A percentile compares a stretch with the other conserved stretches of the same genome.
Conservation (phyloP, 495 filamentous ascomycete genomes). For the Xeromyces bisporus region DNA sequence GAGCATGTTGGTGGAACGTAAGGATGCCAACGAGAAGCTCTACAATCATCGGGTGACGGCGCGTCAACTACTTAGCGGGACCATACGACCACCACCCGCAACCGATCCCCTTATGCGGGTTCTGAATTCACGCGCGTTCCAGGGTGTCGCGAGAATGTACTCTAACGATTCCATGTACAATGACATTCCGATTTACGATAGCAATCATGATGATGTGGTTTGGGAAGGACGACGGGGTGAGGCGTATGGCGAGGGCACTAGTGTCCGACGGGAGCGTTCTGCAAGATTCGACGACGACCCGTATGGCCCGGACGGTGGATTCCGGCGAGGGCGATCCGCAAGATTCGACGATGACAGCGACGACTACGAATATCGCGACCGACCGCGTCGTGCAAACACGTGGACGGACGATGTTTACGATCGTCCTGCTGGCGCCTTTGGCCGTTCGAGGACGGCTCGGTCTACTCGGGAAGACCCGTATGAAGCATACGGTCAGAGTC, state of each 20-base stretch:
- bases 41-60: slow-evolving; percentile 73
- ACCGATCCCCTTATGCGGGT: slow-evolving; percentile 72
- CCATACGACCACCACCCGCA: slow-evolving; percentile 58
- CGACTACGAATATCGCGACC: slow-evolving; percentile 45
- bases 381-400: slow-evolving; percentile 53
- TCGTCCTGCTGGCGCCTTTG: slow-evolving; percentile 33
- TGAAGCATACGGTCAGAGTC: too few species aligned
- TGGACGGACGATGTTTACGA: slow-evolving; percentile 90
- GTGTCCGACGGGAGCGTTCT: slow-evolving; percentile 31
- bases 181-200: slow-evolving; percentile 83
- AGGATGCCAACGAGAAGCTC: slow-evolving; percentile 92
- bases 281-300: slow-evolving; percentile 19
- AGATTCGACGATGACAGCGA: slow-evolving; percentile 17
- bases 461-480: slow-evolving; percentile 18
- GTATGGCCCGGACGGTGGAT: slow-evolving; percentile 49
- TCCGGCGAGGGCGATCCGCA: slow-evolving; percentile 34
- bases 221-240: slow-evolving; percentile 71
- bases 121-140: slow-evolving; percentile 69
- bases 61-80: slow-evolving; percentile 61
- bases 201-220: slow-evolving; percentile 74
- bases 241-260: slow-evolving; percentile 57
- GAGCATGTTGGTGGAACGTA: slow-evolving; percentile 74
- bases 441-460: slow-evolving; percentile 34
- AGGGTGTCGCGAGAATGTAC: slow-evolving; percentile 33
- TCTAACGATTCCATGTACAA: slow-evolving; percentile 68